Evolutionary conservation across 1,139 yeast species (phyloP), one percentile per base, ranked within the genome.

Genomic region (Pichia sp.): DNA sequence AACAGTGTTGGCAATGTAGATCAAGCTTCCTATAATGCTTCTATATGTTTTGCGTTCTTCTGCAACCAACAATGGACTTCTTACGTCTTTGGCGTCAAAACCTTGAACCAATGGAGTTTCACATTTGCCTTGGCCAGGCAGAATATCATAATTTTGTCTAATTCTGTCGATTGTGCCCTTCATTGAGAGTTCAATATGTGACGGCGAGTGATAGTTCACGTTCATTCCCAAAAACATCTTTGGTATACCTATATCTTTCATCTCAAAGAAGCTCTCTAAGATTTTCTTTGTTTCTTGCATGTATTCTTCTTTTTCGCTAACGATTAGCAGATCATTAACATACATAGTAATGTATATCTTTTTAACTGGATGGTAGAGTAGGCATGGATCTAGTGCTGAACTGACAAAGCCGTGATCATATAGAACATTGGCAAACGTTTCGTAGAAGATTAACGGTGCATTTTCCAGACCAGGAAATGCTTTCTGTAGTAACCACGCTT

Each of bases 401-500:
- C 27, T 11, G 16, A 16, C 16, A 10, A 27, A 32, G 2, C 27
- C 30, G 6, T 10, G 5, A 3, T 32, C 13, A 5, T 13, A 13
- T 10, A 32, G 14, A 4, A 32, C 30, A 16, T 5, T 14, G 2
- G 35, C 15, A 7, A 32, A 2, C 13, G 35, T 32, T 32, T 21
- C 18, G 20, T 29, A 31, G 23, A 32, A 39, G 5, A 37, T 23
- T 3, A 18, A 12, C 12, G 34, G 30, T 8, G 38, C 27, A 27
- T 39, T 34, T 17, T 37, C 34, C 8, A 37, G 17, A 2, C 38
- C 45, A 28, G 40, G 38, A 5, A 42, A 22, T 6, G 22, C 21
- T 27, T 40, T 42, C 8, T 38, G 37, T 14, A 41, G n/a, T 24
- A 32, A 30, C 37, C 37, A 41, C 4, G 33, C 21, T 8, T 27